phyloP scores from a whole-genome alignment of 2,329 filamentous ascomycete genomes.

The Spiromastix sp. region DNA sequence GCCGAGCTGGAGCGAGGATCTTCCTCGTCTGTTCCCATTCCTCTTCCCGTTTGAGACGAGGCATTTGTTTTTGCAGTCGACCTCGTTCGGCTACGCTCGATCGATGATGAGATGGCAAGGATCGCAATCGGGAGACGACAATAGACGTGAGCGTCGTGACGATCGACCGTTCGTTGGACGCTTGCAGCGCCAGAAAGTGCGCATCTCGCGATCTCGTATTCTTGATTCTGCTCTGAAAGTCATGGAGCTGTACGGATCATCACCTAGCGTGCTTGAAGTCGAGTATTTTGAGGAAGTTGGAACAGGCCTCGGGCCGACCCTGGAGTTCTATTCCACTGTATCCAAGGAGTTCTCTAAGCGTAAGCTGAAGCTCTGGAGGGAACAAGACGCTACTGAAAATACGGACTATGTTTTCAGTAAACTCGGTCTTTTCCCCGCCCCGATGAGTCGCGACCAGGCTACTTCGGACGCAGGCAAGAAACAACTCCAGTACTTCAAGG shows the following conservation, averaged over 20 bases:
- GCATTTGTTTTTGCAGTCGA: slow-evolving; percentile 93
- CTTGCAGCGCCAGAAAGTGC: slow-evolving; percentile 92
- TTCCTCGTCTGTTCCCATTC: slow-evolving; percentile 89
- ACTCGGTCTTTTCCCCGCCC: slow-evolving; percentile 81
- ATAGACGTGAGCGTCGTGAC: slow-evolving; percentile 69
- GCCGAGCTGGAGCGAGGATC: slow-evolving; percentile 89
- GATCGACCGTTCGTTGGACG: slow-evolving; percentile 85
- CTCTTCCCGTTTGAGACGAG: slow-evolving; percentile 96
- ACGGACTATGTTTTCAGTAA: slow-evolving; percentile 79
- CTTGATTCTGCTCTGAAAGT: slow-evolving; percentile 95
- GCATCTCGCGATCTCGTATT: slow-evolving; percentile 88
- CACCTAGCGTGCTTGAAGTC: slow-evolving; percentile 88
- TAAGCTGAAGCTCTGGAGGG: slow-evolving; percentile 93
- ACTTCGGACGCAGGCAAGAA: slow-evolving; percentile 71
- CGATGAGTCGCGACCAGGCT: slow-evolving; percentile 70
- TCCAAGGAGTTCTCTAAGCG: slow-evolving; percentile 97
- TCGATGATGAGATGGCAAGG: slow-evolving; percentile 98
- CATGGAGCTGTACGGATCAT: slow-evolving; percentile 97
- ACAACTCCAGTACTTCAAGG: slow-evolving; percentile 78
- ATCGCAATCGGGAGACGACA: slow-evolving; percentile 70
- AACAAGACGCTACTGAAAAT: slow-evolving; percentile 61
- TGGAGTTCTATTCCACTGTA: slow-evolving; percentile 96
- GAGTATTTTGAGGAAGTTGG: slow-evolving; percentile 99
- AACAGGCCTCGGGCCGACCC: slow-evolving; percentile 84
- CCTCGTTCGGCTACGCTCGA: slow-evolving; percentile 92